These are phyloP conservation scores for Vaccinium corymbosum DNA, from an alignment of 148 eudicot species.

Conservation along the genomic window DNA sequence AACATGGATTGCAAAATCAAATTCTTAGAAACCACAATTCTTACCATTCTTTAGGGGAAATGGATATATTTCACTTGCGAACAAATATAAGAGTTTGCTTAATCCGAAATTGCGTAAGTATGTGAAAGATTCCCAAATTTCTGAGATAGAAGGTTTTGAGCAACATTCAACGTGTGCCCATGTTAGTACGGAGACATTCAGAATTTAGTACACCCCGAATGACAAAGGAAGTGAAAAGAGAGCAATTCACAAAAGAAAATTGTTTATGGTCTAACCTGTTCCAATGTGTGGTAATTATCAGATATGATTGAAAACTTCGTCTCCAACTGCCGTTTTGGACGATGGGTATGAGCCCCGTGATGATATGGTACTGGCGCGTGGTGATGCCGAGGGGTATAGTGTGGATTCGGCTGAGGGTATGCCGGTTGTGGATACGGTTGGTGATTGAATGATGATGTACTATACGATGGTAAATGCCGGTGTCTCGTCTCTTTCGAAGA, in stretches of 20 bases:
- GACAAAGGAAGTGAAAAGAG: background rate
- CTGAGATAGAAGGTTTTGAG: background rate
- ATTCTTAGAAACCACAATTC: background rate
- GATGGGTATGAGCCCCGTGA: constrained; percentile 15
- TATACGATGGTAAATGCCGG: background rate
- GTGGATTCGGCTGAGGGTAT: constrained; percentile 3
- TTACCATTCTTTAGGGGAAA: background rate
- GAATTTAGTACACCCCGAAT: background rate
- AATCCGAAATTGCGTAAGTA: background rate
- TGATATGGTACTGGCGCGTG: constrained; percentile 5
- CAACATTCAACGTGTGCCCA: background rate
- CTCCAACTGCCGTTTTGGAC: constrained; percentile 14
- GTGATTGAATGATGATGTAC: constrained; percentile 18
- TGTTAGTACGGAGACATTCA: background rate
- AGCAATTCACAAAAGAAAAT: background rate
- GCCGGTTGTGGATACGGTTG: constrained; percentile 16
- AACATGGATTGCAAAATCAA: background rate
- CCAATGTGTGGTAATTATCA: constrained; percentile 34
- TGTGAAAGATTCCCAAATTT: background rate
- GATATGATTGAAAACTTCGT: constrained; percentile 26
- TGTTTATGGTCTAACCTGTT: constrained; percentile 26
- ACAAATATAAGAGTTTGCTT: background rate
- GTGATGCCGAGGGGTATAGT: constrained; percentile 33
- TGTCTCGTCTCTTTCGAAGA: constrained; percentile 21
- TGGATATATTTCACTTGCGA: background rate